phyloP scores from a whole-genome alignment of 306 rosid species.

The Glycyrrhiza uralensis region DNA sequence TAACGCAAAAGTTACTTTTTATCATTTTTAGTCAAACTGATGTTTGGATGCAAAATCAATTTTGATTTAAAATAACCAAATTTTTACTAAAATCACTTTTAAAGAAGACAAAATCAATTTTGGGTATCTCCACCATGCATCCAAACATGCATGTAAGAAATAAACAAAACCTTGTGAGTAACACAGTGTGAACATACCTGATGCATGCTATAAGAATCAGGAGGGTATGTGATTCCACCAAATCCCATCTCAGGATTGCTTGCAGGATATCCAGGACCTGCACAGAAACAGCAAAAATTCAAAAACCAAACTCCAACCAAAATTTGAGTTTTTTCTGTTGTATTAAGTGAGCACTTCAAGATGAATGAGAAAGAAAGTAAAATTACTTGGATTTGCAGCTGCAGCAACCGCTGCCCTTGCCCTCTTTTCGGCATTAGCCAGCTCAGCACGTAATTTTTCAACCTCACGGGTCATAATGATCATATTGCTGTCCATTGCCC shows the following conservation, averaged over 20 bases:
- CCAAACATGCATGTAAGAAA: too few species aligned
- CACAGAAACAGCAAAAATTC: conserved; percentile 11
- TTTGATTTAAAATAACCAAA: too few species aligned
- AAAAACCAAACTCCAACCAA: not conserved
- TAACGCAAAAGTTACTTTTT: too few species aligned
- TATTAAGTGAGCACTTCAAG: not conserved
- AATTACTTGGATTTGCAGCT: conserved; percentile 64
- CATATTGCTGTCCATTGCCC: conserved; percentile 59
- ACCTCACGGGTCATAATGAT: conserved; percentile 63
- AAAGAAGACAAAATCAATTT: too few species aligned
- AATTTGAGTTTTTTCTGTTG: not conserved
- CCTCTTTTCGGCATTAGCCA: conserved; percentile 77
- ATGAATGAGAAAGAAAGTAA: not conserved
- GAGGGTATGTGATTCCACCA: conserved; percentile 46
- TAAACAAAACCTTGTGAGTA: not conserved
- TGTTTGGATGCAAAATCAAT: too few species aligned
- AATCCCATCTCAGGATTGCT: conserved; percentile 49
- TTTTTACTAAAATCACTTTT: too few species aligned
- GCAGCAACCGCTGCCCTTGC: conserved; percentile 58
- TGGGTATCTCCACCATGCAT: too few species aligned
- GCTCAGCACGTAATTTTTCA: conserved; percentile 71
- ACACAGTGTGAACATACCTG: conserved; percentile 39
- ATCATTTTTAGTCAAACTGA: too few species aligned
- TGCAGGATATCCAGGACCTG: conserved; percentile 59
- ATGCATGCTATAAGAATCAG: conserved; percentile 52